Evolutionary conservation across 768 basidiomycete genomes (phyloP).

Genomic region (Suillus subalutaceus): DNA sequence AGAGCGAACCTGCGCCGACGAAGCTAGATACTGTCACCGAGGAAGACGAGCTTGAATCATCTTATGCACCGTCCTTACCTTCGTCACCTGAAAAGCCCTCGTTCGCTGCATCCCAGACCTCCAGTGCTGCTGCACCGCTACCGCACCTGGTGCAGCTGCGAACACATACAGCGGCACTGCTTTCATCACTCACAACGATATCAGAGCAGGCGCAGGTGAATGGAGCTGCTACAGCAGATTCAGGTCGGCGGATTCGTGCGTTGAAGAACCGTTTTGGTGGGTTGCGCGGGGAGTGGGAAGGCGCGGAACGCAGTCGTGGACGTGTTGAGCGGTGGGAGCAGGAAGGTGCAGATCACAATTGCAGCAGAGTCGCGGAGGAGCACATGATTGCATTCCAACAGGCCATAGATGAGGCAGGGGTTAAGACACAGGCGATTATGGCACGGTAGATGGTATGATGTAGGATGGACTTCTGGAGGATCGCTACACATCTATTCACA

Average conservation of each 20-base stretch:
- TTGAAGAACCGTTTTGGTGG: slow-evolving; percentile 82
- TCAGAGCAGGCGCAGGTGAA: slow-evolving; percentile 91
- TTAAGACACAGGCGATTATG: slow-evolving; percentile 83
- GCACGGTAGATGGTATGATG: slow-evolving; percentile 51
- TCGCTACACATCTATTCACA: slow-evolving; percentile 6
- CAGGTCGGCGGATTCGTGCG: slow-evolving; percentile 83
- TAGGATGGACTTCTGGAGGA: slow-evolving; percentile 2
- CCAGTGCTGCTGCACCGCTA: slow-evolving; percentile 21
- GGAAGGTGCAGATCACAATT: slow-evolving; percentile 45
- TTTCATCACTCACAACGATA: slow-evolving; percentile 72
- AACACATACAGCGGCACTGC: slow-evolving; percentile 72
- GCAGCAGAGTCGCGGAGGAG: slow-evolving; percentile 63
- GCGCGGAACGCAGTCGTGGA: slow-evolving; percentile 76
- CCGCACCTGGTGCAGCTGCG: slow-evolving; percentile 63
- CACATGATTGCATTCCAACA: slow-evolving; percentile 76
- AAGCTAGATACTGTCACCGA: slow-evolving; percentile 42
- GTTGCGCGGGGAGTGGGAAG: slow-evolving; percentile 83
- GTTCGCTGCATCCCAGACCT: slow-evolving; percentile 51
- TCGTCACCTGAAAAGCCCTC: slow-evolving; percentile 58
- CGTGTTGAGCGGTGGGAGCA: slow-evolving; percentile 84
- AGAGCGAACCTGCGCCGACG: slow-evolving; percentile 30
- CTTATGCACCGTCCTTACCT: slow-evolving; percentile 42
- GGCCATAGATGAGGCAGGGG: slow-evolving; percentile 70
- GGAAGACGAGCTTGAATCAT: slow-evolving; percentile 37
- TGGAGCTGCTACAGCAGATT: slow-evolving; percentile 81